Evolutionary conservation across 495 filamentous ascomycete species (phyloP).

Genomic region (Sphaerosporella brunnea): DNA sequence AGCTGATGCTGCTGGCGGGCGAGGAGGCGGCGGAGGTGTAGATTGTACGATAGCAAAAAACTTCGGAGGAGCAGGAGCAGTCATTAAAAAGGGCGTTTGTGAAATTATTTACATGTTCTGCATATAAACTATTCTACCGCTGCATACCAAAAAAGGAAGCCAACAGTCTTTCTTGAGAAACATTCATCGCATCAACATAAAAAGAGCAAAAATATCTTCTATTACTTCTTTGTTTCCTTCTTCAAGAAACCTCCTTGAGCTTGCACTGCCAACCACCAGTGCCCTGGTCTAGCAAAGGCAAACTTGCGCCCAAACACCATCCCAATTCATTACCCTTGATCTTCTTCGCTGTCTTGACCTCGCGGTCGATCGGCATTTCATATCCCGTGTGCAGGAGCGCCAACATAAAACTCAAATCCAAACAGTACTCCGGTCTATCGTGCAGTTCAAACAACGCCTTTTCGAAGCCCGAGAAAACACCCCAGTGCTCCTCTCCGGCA

Average conservation of each 20-base stretch:
- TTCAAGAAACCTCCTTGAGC: conserved; percentile 41
- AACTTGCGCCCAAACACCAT: conserved; percentile 90
- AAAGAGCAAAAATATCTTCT: not conserved
- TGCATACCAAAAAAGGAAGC: conserved; percentile 12
- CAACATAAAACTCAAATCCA: conserved; percentile 92
- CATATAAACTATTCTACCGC: not conserved
- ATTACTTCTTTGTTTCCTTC: not conserved
- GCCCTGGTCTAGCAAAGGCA: conserved; percentile 54
- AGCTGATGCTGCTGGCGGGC: too few relatives aligned
- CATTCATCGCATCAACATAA: too few relatives aligned
- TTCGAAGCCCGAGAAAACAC: conserved; percentile 52
- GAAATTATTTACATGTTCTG: not conserved
- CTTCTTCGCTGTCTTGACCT: conserved; percentile 97
- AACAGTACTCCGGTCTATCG: conserved; percentile 70
- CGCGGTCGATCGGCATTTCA: conserved; percentile 88
- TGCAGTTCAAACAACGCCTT: conserved; percentile 56
- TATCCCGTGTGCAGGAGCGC: conserved; percentile 86
- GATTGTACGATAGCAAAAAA: not conserved
- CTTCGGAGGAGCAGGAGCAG: not conserved
- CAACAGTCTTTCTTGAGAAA: too few relatives aligned
- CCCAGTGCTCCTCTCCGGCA: conserved; percentile 58
- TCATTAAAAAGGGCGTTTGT: not conserved
- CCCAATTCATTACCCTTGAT: conserved; percentile 92
- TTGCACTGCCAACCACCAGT: conserved; percentile 57
- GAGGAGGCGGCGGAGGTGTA: conserved; percentile 5